Conservation (phyloP, 1,139 yeast genomes). For the Sugiyamaella neomexicana region DNA sequence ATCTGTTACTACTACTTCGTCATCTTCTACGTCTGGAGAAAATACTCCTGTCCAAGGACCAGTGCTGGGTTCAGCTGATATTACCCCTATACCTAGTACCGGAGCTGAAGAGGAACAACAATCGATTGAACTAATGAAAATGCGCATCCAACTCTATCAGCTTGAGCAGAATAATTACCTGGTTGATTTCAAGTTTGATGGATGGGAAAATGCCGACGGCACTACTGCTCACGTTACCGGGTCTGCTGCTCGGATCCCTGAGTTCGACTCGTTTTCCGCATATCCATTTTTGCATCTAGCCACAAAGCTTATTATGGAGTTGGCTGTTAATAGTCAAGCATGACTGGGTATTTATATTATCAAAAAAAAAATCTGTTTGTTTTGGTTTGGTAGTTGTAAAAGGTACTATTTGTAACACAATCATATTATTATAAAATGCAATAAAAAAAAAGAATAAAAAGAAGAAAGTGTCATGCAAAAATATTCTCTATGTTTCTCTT, state of each 20-base stretch:
- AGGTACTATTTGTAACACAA: not conserved
- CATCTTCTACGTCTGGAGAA: slow-evolving; percentile 13
- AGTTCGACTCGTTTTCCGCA: slow-evolving; percentile 73
- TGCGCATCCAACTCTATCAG: slow-evolving; percentile 95
- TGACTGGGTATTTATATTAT: not conserved
- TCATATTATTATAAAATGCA: slow-evolving; percentile 7
- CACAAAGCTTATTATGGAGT: slow-evolving; percentile 89
- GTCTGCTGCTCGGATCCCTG: slow-evolving; percentile 34
- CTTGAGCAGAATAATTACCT: slow-evolving; percentile 92
- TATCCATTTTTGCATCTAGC: slow-evolving; percentile 94
- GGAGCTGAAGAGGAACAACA: slow-evolving; percentile 21
- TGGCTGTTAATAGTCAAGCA: slow-evolving; percentile 77
- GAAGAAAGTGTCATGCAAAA: slow-evolving; percentile 6
- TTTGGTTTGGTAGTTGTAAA: not conserved
- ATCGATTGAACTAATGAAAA: slow-evolving; percentile 83
- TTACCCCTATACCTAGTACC: slow-evolving; percentile 8
- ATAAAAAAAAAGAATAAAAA: not conserved
- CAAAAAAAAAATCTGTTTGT: not conserved
- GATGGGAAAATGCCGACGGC: slow-evolving; percentile 64
- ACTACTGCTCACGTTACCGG: slow-evolving; percentile 28
- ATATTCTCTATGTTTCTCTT: not conserved
- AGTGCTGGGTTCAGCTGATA: slow-evolving; percentile 11
- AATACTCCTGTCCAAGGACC: slow-evolving; percentile 11
- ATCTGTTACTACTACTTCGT: not conserved
- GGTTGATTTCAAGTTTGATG: slow-evolving; percentile 97